Percentiles rank a stretch among this genome's conserved stretches.
Conservation (phyloP, 108 stramenopile genomes). For the Craspedostauros australis region DNA sequence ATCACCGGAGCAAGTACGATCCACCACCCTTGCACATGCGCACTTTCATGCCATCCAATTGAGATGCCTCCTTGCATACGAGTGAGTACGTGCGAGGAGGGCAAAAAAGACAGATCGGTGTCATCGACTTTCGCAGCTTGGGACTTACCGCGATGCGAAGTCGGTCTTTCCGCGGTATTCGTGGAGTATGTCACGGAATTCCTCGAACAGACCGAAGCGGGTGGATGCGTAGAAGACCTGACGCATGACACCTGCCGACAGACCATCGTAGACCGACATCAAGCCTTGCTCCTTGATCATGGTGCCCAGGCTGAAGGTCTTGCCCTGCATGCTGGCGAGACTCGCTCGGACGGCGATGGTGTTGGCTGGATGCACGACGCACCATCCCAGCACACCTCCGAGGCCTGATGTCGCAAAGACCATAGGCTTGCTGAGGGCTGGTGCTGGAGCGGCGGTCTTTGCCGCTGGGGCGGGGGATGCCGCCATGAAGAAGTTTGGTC, state of each 20-base stretch:
- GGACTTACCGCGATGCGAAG: conserved; percentile 70
- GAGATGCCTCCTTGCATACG: not conserved
- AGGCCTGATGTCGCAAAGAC: conserved; percentile 84
- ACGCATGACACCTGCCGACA: conserved; percentile 77
- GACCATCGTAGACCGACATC: conserved; percentile 82
- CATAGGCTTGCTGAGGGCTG: conserved; percentile 41
- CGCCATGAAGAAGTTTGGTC: not conserved
- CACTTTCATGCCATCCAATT: too few relatives aligned
- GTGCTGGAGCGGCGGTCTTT: conserved; percentile 10
- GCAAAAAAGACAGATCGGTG: not conserved
- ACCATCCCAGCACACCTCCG: conserved; percentile 87
- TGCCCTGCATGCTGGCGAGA: conserved; percentile 68
- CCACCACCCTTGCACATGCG: too few relatives aligned
- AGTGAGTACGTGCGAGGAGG: not conserved
- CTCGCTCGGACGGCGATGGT: conserved; percentile 82
- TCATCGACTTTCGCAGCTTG: too few relatives aligned
- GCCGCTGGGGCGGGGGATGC: too few relatives aligned
- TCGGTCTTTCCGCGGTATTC: conserved; percentile 84
- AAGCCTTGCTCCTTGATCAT: conserved; percentile 61
- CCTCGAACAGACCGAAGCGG: conserved; percentile 90
- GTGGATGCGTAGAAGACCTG: conserved; percentile 90
- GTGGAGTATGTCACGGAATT: conserved; percentile 79
- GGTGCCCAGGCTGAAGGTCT: conserved; percentile 45
- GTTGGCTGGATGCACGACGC: conserved; percentile 85
- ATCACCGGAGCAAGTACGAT: too few relatives aligned